Evolutionary conservation across 352 stramenopile species (phyloP).

Genomic region (Phytophthora palmivora): DNA sequence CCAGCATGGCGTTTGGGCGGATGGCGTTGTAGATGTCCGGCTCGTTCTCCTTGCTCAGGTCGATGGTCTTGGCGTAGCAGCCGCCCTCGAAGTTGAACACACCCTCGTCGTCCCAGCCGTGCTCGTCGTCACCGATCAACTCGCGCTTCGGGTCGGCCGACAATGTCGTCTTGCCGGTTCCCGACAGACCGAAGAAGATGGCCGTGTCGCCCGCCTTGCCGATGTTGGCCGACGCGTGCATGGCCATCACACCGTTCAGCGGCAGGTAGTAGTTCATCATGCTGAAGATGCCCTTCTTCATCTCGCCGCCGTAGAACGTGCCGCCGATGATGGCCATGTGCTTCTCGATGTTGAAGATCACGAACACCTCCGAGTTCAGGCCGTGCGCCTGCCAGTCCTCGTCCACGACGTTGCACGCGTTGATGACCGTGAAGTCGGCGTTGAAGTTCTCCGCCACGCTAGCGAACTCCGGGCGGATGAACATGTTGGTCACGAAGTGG

Average conservation of each 20-base stretch:
- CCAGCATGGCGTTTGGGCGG: conserved; percentile 95
- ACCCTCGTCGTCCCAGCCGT: conserved; percentile 97
- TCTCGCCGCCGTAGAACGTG: conserved; percentile 98
- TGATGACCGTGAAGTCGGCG: conserved; percentile 98
- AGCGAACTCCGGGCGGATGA: conserved; percentile 87
- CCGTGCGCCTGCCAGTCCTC: conserved; percentile 94
- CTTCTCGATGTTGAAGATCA: conserved; percentile 98
- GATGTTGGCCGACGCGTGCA: conserved; percentile 99
- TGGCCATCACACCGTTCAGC: conserved; percentile 95
- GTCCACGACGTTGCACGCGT: conserved; percentile 96
- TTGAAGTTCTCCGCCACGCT: conserved; percentile 93
- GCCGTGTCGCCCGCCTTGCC: conserved; percentile 95
- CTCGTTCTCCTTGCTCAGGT: conserved; percentile 96
- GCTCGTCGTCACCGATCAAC: conserved; percentile 90
- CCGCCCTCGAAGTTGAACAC: conserved; percentile 99
- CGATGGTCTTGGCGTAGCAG: conserved; percentile 99
- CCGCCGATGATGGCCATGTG: conserved; percentile 95
- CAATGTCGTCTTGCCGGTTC: conserved; percentile 92
- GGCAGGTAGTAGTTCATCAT: conserved; percentile 99
- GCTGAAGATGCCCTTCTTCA: conserved; percentile 99
- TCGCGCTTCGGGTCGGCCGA: conserved; percentile 90
- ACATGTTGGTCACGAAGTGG: conserved; percentile 98
- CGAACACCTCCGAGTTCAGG: conserved; percentile 96
- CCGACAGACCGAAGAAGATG: conserved; percentile 98
- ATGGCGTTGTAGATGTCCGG: conserved; percentile 98